Percentiles rank a stretch among this genome's conserved stretches.
Evolutionary conservation across 352 stramenopile genomes (phyloP).

Genomic region (Globisporangium cylindrosporum): DNA sequence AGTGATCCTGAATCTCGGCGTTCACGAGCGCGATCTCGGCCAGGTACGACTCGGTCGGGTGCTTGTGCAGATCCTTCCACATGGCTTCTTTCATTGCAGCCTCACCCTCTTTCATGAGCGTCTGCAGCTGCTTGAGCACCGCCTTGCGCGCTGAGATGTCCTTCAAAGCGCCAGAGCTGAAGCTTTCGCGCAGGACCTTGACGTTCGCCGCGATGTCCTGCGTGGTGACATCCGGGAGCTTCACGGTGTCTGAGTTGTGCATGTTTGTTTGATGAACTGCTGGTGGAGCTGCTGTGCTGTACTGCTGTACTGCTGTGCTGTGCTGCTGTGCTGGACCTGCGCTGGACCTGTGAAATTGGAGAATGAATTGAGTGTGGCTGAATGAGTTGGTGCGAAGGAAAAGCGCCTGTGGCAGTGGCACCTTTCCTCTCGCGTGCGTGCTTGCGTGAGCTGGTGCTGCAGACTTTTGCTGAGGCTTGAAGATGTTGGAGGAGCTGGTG

Average conservation of each 20-base stretch:
- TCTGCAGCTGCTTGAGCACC: conserved; percentile 48
- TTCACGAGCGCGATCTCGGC: conserved; percentile 54
- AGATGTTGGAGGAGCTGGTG: background rate
- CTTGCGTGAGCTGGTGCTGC: background rate
- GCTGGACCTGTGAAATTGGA: background rate
- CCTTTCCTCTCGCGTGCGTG: background rate
- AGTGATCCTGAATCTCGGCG: conserved; percentile 67
- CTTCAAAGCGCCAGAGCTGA: conserved; percentile 43
- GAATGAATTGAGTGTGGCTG: background rate
- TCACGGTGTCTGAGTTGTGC: background rate
- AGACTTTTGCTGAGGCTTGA: background rate
- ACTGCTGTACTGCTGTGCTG: too few species aligned
- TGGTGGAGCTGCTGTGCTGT: background rate
- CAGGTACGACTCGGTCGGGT: conserved; percentile 57
- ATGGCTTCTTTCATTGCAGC: conserved; percentile 43
- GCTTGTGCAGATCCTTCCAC: conserved; percentile 70
- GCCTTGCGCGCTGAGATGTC: conserved; percentile 35
- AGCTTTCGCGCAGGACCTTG: conserved; percentile 43
- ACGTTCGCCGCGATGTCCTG: conserved; percentile 57
- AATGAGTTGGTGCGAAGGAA: background rate
- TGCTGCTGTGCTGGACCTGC: background rate
- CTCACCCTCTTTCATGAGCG: conserved; percentile 51
- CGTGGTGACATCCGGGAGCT: conserved; percentile 41
- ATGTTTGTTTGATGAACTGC: background rate
- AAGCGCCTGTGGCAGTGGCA: background rate